Evolutionary conservation across 192 early-diverging fungal species (phyloP).

Genomic region (Fimicolochytrium jonesii): DNA sequence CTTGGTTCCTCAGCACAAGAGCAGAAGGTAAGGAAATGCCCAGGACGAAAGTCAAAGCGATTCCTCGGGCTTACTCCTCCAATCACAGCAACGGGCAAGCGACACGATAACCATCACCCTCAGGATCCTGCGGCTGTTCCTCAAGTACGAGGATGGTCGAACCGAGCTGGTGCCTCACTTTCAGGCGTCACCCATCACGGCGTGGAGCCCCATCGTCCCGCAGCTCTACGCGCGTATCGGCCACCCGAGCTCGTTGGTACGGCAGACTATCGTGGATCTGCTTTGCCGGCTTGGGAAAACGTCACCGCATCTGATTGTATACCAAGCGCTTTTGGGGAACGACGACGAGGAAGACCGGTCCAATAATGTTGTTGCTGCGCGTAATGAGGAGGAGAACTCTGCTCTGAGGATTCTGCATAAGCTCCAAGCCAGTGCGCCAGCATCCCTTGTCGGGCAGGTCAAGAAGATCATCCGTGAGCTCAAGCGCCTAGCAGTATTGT

Average conservation of each 20-base stretch:
- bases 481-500: conserved; percentile 67
- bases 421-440: neutral
- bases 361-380: neutral
- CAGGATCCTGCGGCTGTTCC: conserved; percentile 58
- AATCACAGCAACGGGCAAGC: too few species aligned
- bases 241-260: conserved; percentile 57
- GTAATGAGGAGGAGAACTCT: conserved; percentile 2
- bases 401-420: neutral
- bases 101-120: conserved; percentile 51
- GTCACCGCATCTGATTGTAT: conserved; percentile 65
- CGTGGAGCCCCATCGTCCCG: conserved; percentile 67
- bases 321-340: conserved; percentile 56
- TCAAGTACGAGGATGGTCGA: conserved; percentile 55
- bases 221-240: conserved; percentile 71
- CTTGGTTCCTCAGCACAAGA: too few species aligned
- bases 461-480: conserved; percentile 49
- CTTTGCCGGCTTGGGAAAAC: conserved; percentile 55
- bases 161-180: conserved; percentile 35
- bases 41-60: too few species aligned
- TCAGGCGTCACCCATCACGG: conserved; percentile 11
- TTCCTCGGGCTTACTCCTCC: too few species aligned
- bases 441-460: conserved; percentile 19
- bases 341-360: conserved; percentile 27
- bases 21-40: too few species aligned
- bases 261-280: conserved; percentile 47